Conservation (phyloP, 2,329 filamentous ascomycete species). For the Aureobasidium sp. region DNA sequence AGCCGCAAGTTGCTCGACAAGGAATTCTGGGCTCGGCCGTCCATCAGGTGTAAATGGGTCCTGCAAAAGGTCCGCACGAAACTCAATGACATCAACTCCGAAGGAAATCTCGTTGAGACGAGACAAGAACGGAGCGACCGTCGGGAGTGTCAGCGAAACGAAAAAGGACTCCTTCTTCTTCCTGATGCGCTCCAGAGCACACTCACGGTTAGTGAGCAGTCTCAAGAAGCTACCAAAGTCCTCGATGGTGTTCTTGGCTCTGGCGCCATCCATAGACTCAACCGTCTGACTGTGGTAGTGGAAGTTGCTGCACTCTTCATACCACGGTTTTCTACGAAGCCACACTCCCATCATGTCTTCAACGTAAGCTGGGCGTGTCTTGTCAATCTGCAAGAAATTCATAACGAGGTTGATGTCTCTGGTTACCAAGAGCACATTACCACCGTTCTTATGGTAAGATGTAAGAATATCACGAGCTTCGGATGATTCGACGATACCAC, state of each 20-base stretch:
- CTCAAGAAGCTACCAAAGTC: constrained; percentile 70
- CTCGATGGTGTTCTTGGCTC: constrained; percentile 44
- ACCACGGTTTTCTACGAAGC: constrained; percentile 81
- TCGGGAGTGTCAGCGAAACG: constrained; percentile 78
- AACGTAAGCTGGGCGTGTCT: constrained; percentile 84
- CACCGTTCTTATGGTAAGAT: constrained; percentile 66
- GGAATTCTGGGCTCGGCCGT: constrained; percentile 63
- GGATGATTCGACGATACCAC: constrained; percentile 81
- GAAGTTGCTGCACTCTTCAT: constrained; percentile 86
- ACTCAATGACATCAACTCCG: constrained; percentile 86
- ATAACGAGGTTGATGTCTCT: constrained; percentile 83
- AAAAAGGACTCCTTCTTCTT: constrained; percentile 77
- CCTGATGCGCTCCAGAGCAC: constrained; percentile 50
- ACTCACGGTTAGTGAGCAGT: constrained; percentile 56
- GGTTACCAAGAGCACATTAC: constrained; percentile 80
- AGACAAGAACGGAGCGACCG: constrained; percentile 57
- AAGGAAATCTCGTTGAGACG: constrained; percentile 67
- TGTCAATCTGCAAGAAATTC: constrained; percentile 79
- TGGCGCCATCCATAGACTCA: constrained; percentile 29
- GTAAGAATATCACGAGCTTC: constrained; percentile 70
- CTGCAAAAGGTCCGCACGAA: constrained; percentile 83
- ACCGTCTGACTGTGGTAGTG: constrained; percentile 78
- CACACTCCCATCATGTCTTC: constrained; percentile 91
- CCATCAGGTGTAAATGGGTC: constrained; percentile 56
- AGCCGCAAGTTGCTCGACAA: constrained; percentile 73